Evolutionary conservation across 2,329 filamentous ascomycete species (phyloP).

Genomic region (Tetracladium maxilliforme): DNA sequence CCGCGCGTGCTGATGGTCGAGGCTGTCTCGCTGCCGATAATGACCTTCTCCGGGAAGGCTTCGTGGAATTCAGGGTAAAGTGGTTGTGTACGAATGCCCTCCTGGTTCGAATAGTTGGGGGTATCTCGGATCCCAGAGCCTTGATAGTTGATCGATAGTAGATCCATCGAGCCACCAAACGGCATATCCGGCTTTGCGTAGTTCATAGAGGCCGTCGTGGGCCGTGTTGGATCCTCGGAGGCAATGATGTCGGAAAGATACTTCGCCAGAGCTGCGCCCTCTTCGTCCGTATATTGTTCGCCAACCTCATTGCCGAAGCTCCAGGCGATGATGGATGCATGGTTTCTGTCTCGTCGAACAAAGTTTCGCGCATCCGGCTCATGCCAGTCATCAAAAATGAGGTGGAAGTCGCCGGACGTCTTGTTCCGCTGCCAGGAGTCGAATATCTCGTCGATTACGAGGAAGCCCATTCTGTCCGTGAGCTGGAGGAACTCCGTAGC

Average conservation of each 20-base stretch:
- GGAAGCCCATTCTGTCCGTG: constrained; percentile 30
- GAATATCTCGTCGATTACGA: constrained; percentile 38
- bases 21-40: constrained; percentile 25
- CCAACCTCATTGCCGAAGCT: constrained; percentile 37
- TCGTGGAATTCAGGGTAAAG: constrained; percentile 26
- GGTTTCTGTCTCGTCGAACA: constrained; percentile 37
- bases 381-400: constrained; percentile 36
- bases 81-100: constrained; percentile 14
- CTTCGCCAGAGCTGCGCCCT: constrained; percentile 16
- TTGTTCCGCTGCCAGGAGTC: constrained; percentile 34
- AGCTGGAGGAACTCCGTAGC: constrained; percentile 32
- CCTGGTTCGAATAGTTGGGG: constrained; percentile 12
- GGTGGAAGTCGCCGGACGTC: constrained; percentile 30
- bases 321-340: constrained; percentile 35
- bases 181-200: constrained; percentile 21
- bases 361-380: constrained; percentile 35
- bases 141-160: constrained; percentile 39
- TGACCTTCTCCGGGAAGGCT: constrained; percentile 29
- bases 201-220: constrained; percentile 29
- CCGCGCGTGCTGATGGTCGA: constrained; percentile 32
- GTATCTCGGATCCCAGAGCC: constrained; percentile 28
- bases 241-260: constrained; percentile 23
- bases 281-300: constrained; percentile 23
- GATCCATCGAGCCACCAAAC: constrained; percentile 25
- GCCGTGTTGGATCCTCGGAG: constrained; percentile 31